These are phyloP conservation scores for Sarocladiaceae sp. DNA, from an alignment of 2,329 filamentous ascomycete species.

Conservation along the genomic window DNA sequence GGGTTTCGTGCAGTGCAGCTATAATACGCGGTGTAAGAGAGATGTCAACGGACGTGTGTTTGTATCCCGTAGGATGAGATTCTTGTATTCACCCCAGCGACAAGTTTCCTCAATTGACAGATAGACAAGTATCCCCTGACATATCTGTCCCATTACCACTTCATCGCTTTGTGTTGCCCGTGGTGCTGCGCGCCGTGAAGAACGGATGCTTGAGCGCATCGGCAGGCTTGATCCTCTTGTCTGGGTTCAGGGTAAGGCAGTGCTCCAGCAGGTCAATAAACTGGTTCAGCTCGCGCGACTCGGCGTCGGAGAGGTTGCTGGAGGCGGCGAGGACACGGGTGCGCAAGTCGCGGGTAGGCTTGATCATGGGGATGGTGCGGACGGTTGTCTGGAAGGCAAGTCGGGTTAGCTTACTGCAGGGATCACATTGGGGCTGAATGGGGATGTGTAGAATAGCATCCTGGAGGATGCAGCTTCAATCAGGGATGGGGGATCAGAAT, in stretches of 20 bases:
- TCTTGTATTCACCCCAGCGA: too few species aligned
- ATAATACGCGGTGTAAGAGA: too few species aligned
- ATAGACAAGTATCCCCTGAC: too few species aligned
- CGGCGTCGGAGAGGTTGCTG: constrained; percentile 65
- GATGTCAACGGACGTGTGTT: too few species aligned
- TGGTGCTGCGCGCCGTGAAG: constrained; percentile 46
- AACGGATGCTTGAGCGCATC: constrained; percentile 90
- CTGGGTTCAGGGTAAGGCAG: constrained; percentile 83
- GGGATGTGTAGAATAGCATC: too few species aligned
- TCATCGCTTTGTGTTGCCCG: neutral
- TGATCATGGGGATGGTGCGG: constrained; percentile 61
- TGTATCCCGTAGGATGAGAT: too few species aligned
- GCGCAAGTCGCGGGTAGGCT: constrained; percentile 76
- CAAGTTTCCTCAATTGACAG: too few species aligned
- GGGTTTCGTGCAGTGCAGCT: too few species aligned
- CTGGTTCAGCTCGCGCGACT: constrained; percentile 69
- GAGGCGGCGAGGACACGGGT: constrained; percentile 65
- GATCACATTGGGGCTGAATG: neutral
- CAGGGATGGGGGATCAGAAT: too few species aligned
- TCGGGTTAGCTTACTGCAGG: neutral
- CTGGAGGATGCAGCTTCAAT: too few species aligned
- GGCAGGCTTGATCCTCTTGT: constrained; percentile 79
- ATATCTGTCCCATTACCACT: too few species aligned
- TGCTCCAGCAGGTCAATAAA: constrained; percentile 86
- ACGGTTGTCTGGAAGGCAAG: constrained; percentile 53